Base-by-base conservation (phyloP, 1,284 basidiomycete species). In the Salmacisia buchloeana region DNA sequence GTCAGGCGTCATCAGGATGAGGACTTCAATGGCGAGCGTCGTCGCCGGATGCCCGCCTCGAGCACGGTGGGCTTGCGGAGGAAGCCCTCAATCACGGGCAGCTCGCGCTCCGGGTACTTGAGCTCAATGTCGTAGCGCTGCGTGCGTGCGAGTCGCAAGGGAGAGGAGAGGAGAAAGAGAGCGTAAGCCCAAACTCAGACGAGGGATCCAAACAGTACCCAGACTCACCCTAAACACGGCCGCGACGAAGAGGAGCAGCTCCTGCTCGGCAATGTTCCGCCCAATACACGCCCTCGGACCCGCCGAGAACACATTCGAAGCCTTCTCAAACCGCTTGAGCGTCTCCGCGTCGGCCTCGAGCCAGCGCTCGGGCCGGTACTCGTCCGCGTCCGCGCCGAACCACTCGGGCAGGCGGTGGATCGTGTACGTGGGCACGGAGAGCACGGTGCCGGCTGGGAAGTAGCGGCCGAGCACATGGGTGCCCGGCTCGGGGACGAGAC, bases 351-450 rank as follows among this genome's bases (percentile, higher is more conserved):
- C 67, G 72, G 90, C 89, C 29, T 54, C 49, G 65, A 91, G 85
- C 89, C 89, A 92, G 25, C 91, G 83, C 74, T 92, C 90, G 3
- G 74, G 74, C 52, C 89, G 81, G 82, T 85, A 92, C n/a, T 75
- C 83, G 27, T 89, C 87, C n/a, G 84, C 83, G 73, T 93, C 91
- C 3, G 85, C 83, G 15, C 91, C 91, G 89, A 90, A 94, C 3
- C 88, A 83, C 1, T 72, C 75, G 59, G 80, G 74, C 75, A 90
- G 85, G 56, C 89, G 86, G 77, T 93, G 90, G 58, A 92, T 86
- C 12, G 89, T 87, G 80, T 87, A 92, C 38, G 85, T 87, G 12
- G 80, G 80, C 2, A 79, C 77, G 18, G 77, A 80, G 18, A 81
- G 70, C 31, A 80, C 67, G 15, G 76, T 74, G 61, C 89, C 91